phyloP scores from a whole-genome alignment of 805 yeast genomes.

The Candida patagonica region DNA sequence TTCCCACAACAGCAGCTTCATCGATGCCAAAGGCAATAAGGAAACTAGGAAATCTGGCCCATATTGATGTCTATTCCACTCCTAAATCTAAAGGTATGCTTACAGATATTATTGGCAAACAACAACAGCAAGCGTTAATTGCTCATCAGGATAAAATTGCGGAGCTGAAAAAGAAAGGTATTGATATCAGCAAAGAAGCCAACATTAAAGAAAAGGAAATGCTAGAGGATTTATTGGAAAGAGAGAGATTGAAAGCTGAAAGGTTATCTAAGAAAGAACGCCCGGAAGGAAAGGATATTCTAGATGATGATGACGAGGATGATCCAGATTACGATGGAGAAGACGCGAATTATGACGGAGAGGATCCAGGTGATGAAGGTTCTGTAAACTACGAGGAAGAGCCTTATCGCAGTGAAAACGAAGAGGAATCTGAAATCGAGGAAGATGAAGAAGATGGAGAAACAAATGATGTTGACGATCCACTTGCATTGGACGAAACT shows the following conservation, averaged over 20 bases:
- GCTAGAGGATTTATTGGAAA: conserved; percentile 16
- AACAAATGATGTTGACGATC: conserved; percentile 4
- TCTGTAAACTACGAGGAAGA: conserved; percentile 6
- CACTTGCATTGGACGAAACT: conserved; percentile 4
- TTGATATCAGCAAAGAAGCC: conserved; percentile 14
- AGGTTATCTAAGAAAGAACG: conserved; percentile 13
- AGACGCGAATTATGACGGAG: conserved; percentile 10
- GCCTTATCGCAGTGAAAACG: conserved; percentile 4
- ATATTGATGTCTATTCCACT: conserved; percentile 1
- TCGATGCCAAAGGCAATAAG: conserved; percentile 5
- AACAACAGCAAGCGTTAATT: conserved; percentile 14
- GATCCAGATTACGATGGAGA: conserved; percentile 9
- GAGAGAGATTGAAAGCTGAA: conserved; percentile 17
- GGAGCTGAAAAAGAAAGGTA: conserved; percentile 14
- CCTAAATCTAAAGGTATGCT: conserved; percentile 3
- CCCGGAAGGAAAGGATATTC: conserved; percentile 10
- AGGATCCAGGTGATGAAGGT: conserved; percentile 5
- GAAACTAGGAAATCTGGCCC: conserved; percentile 11
- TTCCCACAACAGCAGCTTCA: conserved; percentile 13
- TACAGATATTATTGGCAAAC: conserved; percentile 10
- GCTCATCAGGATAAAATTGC: conserved; percentile 13
- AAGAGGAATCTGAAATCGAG: conserved; percentile 7
- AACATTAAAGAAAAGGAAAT: conserved; percentile 13
- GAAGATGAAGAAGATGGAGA: conserved; percentile 9
- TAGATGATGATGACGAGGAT: conserved; percentile 11